Conservation (phyloP, 2,329 filamentous ascomycete genomes). For the Colletotrichum higginsianum region DNA sequence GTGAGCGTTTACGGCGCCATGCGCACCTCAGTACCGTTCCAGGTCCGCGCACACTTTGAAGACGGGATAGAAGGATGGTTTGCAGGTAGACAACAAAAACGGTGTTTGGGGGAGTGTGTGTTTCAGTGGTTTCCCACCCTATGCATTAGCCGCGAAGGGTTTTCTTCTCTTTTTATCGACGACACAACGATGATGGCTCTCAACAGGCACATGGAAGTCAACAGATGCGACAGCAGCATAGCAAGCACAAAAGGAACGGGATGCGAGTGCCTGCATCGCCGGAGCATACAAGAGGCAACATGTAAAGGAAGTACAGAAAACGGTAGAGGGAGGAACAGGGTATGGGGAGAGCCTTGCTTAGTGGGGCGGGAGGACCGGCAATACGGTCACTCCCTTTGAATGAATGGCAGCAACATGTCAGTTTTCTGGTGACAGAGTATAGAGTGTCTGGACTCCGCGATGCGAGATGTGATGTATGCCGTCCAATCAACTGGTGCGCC, state of each 20-base stretch:
- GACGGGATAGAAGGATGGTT: slow-evolving; percentile 25
- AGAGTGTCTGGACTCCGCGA: not conserved
- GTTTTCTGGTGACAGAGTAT: slow-evolving; percentile 22
- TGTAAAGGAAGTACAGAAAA: slow-evolving; percentile 28
- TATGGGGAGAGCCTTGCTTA: slow-evolving; percentile 37
- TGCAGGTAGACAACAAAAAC: slow-evolving; percentile 35
- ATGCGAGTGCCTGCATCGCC: slow-evolving; percentile 1
- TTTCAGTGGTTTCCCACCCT: slow-evolving; percentile 6
- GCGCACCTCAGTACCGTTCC: slow-evolving; percentile 1
- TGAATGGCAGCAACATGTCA: slow-evolving; percentile 37
- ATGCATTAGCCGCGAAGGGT: slow-evolving; percentile 18
- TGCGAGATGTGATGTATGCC: not conserved
- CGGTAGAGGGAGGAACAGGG: slow-evolving; percentile 12
- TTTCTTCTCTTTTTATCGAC: slow-evolving; percentile 7
- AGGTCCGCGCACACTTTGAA: slow-evolving; percentile 10
- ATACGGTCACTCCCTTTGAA: slow-evolving; percentile 34
- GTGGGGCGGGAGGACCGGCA: slow-evolving; percentile 35
- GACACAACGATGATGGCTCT: slow-evolving; percentile 32
- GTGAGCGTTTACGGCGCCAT: slow-evolving; percentile 1
- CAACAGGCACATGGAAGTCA: slow-evolving; percentile 34
- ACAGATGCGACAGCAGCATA: slow-evolving; percentile 24
- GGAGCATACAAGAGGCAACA: not conserved
- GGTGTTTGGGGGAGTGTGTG: slow-evolving; percentile 16
- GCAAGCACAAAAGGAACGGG: slow-evolving; percentile 18
- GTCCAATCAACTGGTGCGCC: slow-evolving; percentile 20